These are phyloP conservation scores for Aspergillus uvarum DNA, from an alignment of 2,329 filamentous ascomycete genomes.

Conservation along the genomic window DNA sequence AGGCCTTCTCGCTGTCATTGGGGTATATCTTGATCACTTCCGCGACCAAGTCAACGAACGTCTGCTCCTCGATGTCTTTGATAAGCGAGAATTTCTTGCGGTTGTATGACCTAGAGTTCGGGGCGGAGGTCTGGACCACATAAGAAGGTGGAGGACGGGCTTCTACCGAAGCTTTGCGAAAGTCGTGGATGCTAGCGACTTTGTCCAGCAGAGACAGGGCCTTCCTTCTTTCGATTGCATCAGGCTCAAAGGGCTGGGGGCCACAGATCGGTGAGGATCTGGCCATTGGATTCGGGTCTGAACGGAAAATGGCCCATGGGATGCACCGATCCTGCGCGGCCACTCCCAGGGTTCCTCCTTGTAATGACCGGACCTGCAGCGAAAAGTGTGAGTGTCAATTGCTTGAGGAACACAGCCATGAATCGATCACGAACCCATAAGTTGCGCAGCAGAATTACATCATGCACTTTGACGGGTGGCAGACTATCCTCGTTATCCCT, in stretches of 20 bases:
- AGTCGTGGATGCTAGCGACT: conserved; percentile 7
- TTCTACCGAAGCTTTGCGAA: conserved; percentile 8
- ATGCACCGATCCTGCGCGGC: conserved; percentile 28
- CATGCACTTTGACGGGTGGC: conserved; percentile 52
- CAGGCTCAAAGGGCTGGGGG: conserved; percentile 28
- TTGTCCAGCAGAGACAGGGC: conserved; percentile 31
- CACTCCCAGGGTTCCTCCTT: conserved; percentile 26
- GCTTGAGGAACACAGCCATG: background rate
- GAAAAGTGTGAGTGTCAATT: background rate
- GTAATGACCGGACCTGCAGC: conserved; percentile 22
- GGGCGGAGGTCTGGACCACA: conserved; percentile 7
- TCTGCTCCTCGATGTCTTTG: conserved; percentile 57
- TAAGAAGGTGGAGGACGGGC: background rate
- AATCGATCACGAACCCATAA: conserved; percentile 50
- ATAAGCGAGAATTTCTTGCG: conserved; percentile 57
- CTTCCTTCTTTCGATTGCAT: conserved; percentile 29
- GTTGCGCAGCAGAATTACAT: conserved; percentile 64
- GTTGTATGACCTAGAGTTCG: conserved; percentile 6
- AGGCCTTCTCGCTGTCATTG: conserved; percentile 48
- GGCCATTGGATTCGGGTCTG: conserved; percentile 22
- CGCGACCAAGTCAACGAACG: conserved; percentile 69
- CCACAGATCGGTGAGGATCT: conserved; percentile 27
- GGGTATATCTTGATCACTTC: conserved; percentile 64
- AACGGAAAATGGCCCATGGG: conserved; percentile 38
- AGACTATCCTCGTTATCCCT: conserved; percentile 43